Evolutionary conservation across 768 basidiomycete species (phyloP).

Genomic region (Hypholoma sublateritium): DNA sequence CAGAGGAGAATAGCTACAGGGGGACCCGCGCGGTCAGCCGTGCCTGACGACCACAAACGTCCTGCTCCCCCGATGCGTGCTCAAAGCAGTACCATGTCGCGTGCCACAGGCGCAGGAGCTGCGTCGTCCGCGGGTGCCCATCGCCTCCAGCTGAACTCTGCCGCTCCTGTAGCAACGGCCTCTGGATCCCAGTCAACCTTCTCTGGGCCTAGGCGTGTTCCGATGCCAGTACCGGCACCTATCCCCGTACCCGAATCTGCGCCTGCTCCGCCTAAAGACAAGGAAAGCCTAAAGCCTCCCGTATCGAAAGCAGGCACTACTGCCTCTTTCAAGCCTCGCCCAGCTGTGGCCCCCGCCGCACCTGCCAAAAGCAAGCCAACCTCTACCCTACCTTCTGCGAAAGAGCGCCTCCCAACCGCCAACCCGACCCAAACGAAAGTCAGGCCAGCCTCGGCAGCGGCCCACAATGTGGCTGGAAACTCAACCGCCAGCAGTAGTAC

Average conservation of each 20-base stretch:
- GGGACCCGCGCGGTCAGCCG: constrained; percentile 4
- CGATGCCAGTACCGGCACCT: constrained; percentile 17
- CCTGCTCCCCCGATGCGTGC: constrained; percentile 14
- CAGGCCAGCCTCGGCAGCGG: not conserved
- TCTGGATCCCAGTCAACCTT: constrained; percentile 9
- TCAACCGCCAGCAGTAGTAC: constrained; percentile 2
- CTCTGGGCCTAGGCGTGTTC: constrained; percentile 26
- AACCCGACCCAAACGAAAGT: not conserved
- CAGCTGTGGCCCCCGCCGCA: constrained; percentile 10
- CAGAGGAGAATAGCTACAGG: constrained; percentile 3
- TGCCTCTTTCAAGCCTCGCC: constrained; percentile 6
- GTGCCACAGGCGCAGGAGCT: not conserved
- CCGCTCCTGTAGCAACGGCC: constrained; percentile 11
- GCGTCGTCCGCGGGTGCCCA: constrained; percentile 16
- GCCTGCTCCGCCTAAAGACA: constrained; percentile 7
- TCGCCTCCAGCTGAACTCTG: constrained; percentile 25
- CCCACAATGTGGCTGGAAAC: not conserved
- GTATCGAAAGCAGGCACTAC: constrained; percentile 15
- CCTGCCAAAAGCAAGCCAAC: constrained; percentile 19
- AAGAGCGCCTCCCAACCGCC: constrained; percentile 11
- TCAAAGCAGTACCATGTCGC: constrained; percentile 10
- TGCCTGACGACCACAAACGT: constrained; percentile 14
- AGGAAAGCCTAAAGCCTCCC: constrained; percentile 14
- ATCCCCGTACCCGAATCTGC: constrained; percentile 16
- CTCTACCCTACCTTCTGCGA: constrained; percentile 9